phyloP scores from a whole-genome alignment of 192 early-diverging fungal genomes.

The Gamsiella multidivaricata region DNA sequence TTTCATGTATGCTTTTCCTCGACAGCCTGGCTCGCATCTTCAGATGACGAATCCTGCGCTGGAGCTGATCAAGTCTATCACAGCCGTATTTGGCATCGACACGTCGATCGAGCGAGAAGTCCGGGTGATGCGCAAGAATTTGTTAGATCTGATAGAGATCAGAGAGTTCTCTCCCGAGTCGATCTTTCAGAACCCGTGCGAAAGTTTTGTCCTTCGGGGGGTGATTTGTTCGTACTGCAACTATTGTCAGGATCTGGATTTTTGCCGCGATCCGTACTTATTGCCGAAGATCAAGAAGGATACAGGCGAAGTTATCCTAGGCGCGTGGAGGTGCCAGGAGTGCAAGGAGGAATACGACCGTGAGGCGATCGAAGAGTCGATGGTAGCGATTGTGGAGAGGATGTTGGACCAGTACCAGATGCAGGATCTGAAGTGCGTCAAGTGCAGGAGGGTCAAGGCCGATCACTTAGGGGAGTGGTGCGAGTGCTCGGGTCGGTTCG shows the following conservation, averaged over 20 bases:
- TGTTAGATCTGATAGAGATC: slow-evolving; percentile 74
- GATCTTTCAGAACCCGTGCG: slow-evolving; percentile 86
- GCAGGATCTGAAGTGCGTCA: slow-evolving; percentile 87
- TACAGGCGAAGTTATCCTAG: slow-evolving; percentile 46
- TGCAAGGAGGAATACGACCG: slow-evolving; percentile 87
- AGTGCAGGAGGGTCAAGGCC: slow-evolving; percentile 83
- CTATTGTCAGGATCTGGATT: slow-evolving; percentile 87
- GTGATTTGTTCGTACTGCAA: slow-evolving; percentile 93
- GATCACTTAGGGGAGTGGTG: slow-evolving; percentile 83
- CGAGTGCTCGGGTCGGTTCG: slow-evolving; percentile 77
- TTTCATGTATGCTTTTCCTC: slow-evolving; percentile 67
- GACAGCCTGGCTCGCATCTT: slow-evolving; percentile 79
- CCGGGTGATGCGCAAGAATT: slow-evolving; percentile 82
- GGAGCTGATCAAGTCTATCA: slow-evolving; percentile 85
- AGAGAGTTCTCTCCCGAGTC: slow-evolving; percentile 88
- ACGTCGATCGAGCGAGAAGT: slow-evolving; percentile 78
- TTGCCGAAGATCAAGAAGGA: slow-evolving; percentile 60
- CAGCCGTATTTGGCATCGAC: slow-evolving; percentile 85
- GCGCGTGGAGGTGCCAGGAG: slow-evolving; percentile 77
- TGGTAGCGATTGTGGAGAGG: slow-evolving; percentile 78
- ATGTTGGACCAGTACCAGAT: slow-evolving; percentile 82
- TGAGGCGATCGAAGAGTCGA: slow-evolving; percentile 80
- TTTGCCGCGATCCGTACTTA: slow-evolving; percentile 84
- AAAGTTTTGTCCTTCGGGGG: slow-evolving; percentile 78
- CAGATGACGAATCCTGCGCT: slow-evolving; percentile 76